These are phyloP conservation scores for Silene latifolia DNA, from an alignment of 148 eudicot genomes.

Conservation along the genomic window DNA sequence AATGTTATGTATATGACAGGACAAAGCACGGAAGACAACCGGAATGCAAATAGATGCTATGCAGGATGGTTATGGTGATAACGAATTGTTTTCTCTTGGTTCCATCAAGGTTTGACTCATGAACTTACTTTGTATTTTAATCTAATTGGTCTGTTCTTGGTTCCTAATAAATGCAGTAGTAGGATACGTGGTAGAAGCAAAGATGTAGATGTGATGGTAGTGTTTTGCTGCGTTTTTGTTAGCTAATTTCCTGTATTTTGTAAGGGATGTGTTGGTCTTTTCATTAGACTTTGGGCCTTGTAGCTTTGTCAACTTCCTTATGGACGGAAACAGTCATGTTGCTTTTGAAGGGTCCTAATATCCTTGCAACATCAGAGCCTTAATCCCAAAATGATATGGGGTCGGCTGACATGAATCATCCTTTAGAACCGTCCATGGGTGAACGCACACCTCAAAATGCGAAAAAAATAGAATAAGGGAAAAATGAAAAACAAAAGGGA, in stretches of 20 bases:
- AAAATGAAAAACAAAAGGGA: too few species aligned
- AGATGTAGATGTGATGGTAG: not conserved
- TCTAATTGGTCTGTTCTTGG: not conserved
- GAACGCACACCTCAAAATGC: too few species aligned
- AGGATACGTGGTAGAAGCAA: not conserved
- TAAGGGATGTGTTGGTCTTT: too few species aligned
- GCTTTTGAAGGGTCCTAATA: not conserved
- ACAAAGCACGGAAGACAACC: constrained; percentile 74
- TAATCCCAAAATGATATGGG: too few species aligned
- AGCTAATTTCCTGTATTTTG: too few species aligned
- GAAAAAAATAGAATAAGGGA: too few species aligned
- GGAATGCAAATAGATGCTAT: constrained; percentile 78
- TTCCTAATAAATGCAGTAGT: not conserved
- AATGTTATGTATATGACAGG: constrained; percentile 37
- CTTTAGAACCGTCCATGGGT: too few species aligned
- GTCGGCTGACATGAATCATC: too few species aligned
- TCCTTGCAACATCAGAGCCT: too few species aligned
- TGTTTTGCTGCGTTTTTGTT: not conserved
- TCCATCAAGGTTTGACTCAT: constrained; percentile 64
- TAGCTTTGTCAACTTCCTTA: not conserved
- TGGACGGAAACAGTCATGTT: not conserved
- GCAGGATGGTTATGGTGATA: constrained; percentile 69
- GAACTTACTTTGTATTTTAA: not conserved
- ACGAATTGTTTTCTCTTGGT: constrained; percentile 72
- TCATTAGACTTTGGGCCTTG: not conserved